A percentile compares a stretch with the other conserved stretches of the same genome.
phyloP scores from a whole-genome alignment of 225 moss, liverwort and hornwort species.

The Rhytidiadelphus loreus region DNA sequence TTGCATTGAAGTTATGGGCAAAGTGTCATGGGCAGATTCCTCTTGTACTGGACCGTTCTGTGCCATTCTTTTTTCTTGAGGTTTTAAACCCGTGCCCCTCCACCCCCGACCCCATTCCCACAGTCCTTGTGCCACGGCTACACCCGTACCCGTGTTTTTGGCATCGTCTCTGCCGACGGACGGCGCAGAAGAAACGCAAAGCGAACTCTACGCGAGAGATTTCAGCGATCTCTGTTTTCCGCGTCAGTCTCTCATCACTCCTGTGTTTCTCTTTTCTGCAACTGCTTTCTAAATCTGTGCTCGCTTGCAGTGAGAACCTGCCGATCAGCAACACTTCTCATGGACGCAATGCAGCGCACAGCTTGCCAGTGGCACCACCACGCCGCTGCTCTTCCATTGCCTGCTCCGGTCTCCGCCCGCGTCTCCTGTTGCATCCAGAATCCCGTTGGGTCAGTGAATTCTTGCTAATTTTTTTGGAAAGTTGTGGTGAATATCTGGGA shows the following conservation, averaged over 20 bases:
- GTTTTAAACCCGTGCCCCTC: neutral
- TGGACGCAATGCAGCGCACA: neutral
- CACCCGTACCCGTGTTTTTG: neutral
- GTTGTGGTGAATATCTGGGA: neutral
- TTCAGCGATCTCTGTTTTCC: neutral
- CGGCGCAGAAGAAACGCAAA: neutral
- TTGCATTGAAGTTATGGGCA: neutral
- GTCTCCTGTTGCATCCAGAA: slow-evolving; percentile 1
- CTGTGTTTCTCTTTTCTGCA: neutral
- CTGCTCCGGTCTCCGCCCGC: neutral
- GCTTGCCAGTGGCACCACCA: neutral
- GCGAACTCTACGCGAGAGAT: neutral
- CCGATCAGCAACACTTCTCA: neutral
- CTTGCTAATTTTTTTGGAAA: neutral
- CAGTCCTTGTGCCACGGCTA: neutral
- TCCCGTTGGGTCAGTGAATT: neutral
- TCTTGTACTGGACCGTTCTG: neutral
- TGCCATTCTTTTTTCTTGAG: neutral
- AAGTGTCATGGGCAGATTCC: neutral
- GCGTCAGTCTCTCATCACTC: neutral
- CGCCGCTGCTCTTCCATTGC: neutral
- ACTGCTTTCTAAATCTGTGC: neutral
- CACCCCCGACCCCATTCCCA: neutral
- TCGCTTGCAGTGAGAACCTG: neutral
- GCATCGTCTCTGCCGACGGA: neutral